Evolutionary conservation across 2,329 filamentous ascomycete genomes (phyloP).

Genomic region (Fusarium irregulare): DNA sequence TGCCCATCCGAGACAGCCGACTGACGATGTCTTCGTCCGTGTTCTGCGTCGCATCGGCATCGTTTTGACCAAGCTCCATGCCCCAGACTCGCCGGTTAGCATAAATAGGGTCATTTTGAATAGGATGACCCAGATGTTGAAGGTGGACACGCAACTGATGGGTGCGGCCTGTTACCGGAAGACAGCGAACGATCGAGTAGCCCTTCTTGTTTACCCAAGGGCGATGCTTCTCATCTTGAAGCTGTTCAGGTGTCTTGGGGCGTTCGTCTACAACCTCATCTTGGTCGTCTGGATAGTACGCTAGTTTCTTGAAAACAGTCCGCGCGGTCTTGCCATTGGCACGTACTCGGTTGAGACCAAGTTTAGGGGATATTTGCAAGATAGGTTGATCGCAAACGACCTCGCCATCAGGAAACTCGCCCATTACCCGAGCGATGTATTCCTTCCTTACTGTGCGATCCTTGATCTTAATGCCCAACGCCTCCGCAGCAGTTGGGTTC

Average conservation of each 20-base stretch:
- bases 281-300: slow-evolving; percentile 77
- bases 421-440: slow-evolving; percentile 91
- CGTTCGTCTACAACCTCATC: slow-evolving; percentile 41
- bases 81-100: slow-evolving; percentile 95
- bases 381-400: slow-evolving; percentile 94
- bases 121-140: slow-evolving; percentile 93
- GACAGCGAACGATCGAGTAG: slow-evolving; percentile 94
- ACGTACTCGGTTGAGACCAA: slow-evolving; percentile 93
- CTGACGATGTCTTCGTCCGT: slow-evolving; percentile 92
- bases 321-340: slow-evolving; percentile 90
- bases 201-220: slow-evolving; percentile 71
- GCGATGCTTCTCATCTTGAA: slow-evolving; percentile 43
- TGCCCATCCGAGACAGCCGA: slow-evolving; percentile 88
- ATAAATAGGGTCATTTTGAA: slow-evolving; percentile 98
- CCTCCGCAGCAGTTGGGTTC: slow-evolving; percentile 80
- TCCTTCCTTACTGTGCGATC: slow-evolving; percentile 90
- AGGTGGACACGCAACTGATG: slow-evolving; percentile 96
- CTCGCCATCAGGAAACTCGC: slow-evolving; percentile 90
- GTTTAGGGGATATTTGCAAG: slow-evolving; percentile 91
- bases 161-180: slow-evolving; percentile 92
- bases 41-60: slow-evolving; percentile 73
- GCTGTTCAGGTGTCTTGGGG: slow-evolving; percentile 41
- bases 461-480: slow-evolving; percentile 79
- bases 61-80: slow-evolving; percentile 75
- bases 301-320: slow-evolving; percentile 90